Conservation (phyloP, 2,329 filamentous ascomycete species). For the Penicillium brasilianum region DNA sequence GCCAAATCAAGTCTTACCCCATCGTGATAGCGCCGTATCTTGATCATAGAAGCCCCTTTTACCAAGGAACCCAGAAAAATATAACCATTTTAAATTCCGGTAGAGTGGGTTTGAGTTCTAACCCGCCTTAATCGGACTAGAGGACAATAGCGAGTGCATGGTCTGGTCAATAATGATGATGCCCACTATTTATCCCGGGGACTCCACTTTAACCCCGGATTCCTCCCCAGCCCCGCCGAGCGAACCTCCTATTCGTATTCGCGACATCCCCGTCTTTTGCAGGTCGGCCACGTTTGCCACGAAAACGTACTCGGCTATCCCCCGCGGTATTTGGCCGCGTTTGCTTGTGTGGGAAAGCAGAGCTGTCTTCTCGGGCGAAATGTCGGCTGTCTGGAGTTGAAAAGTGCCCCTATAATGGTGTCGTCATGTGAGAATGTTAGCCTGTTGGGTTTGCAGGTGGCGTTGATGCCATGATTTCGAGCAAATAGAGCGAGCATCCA, state of each 20-base stretch:
- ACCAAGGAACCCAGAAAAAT: not conserved
- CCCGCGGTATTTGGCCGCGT: slow-evolving; percentile 14
- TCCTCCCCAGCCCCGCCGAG: slow-evolving; percentile 9
- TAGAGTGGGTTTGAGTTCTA: not conserved
- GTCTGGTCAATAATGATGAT: not conserved
- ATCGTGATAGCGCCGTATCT: not conserved
- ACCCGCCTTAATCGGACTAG: not conserved
- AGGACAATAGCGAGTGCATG: not conserved
- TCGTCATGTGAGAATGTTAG: not conserved
- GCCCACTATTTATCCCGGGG: slow-evolving; percentile 3
- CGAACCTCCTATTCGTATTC: slow-evolving; percentile 2
- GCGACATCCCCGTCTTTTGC: not conserved
- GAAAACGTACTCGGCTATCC: slow-evolving; percentile 5
- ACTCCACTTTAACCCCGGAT: slow-evolving; percentile 21
- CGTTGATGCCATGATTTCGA: not conserved
- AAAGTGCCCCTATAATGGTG: not conserved
- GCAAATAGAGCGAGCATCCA: not conserved
- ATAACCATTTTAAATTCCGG: not conserved
- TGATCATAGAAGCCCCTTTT: not conserved
- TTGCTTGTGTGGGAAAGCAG: not conserved
- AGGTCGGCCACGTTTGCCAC: slow-evolving; percentile 17
- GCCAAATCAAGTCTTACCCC: not conserved
- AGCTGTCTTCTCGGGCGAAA: slow-evolving; percentile 2
- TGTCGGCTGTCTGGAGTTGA: not conserved
- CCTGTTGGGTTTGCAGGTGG: not conserved